Evolutionary conservation across 306 rosid genomes (phyloP).

Genomic region (Arachis stenosperma): DNA sequence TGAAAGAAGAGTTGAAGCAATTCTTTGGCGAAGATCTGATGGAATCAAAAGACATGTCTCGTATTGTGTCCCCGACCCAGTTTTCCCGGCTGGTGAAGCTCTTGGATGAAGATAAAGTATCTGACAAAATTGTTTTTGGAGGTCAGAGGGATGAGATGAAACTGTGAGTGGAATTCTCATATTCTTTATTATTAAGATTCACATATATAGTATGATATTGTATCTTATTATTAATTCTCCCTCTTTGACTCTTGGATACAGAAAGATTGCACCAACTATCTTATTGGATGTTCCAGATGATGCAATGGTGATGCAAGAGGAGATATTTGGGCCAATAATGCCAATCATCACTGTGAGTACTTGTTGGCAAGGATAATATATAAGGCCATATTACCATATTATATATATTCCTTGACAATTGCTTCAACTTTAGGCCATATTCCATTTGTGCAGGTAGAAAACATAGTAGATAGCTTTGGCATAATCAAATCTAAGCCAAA

Average conservation of each 20-base stretch:
- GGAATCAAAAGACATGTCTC: slow-evolving; percentile 65
- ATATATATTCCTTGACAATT: slow-evolving; percentile 11
- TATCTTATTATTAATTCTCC: slow-evolving; percentile 27
- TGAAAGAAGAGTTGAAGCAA: slow-evolving; percentile 56
- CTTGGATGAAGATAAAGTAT: slow-evolving; percentile 66
- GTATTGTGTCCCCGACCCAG: slow-evolving; percentile 67
- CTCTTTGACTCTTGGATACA: slow-evolving; percentile 36
- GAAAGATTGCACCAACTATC: slow-evolving; percentile 82
- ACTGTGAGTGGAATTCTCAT: slow-evolving; percentile 53
- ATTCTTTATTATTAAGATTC: slow-evolving; percentile 30
- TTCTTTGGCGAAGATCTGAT: slow-evolving; percentile 64
- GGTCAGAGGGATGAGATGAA: slow-evolving; percentile 72
- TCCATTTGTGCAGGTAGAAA: slow-evolving; percentile 60
- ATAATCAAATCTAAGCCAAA: slow-evolving; percentile 73
- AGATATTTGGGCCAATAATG: slow-evolving; percentile 80
- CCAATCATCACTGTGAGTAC: slow-evolving; percentile 73
- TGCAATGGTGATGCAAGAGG: slow-evolving; percentile 72
- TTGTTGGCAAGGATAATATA: neutral
- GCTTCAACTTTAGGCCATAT: no score
- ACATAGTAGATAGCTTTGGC: slow-evolving; percentile 59
- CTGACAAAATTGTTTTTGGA: slow-evolving; percentile 71
- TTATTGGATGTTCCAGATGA: slow-evolving; percentile 75
- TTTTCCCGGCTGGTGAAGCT: slow-evolving; percentile 63
- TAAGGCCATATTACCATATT: no score
- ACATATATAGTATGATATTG: neutral